Base-by-base conservation (phyloP, 352 stramenopile genomes). In the Sclerospora graminicola region DNA sequence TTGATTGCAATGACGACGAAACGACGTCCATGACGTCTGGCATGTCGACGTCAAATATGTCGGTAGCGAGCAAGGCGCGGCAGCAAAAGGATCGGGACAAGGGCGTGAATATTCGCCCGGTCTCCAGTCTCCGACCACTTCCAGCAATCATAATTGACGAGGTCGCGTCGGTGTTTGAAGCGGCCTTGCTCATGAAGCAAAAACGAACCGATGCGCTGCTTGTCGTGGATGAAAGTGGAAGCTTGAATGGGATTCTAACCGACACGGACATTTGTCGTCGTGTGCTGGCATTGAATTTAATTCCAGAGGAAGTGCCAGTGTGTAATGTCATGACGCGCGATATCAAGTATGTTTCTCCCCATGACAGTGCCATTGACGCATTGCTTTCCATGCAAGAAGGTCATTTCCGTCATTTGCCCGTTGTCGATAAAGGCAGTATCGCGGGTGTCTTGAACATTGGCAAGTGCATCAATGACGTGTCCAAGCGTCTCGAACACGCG, bases 401-500 rank as follows among this genome's bases (percentile, higher is more conserved):
- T 37, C 84, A 94, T 33, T 98, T 99, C 57, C 89, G 92, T 19
- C 95, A 99, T 52, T 58, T 99, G 34, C 96, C 96, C 3, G 96
- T 99, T 13, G 84, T 97, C 0, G 80, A 89, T 5, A 66, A 60
- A 19, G 78, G 78, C 14, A 62, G 57, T 15, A 95, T 99, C 24
- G 89, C 93, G 13, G 96, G 96, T 40, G 67, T 99, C 21, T 63
- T 99, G 21, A 97, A 98, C 68, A 99, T 99, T 68, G 95, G 93
- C 11, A 97, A 98, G 50, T 99, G 96, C 49, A 81, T 99, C 40
- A 97, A 98, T 66, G 95, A 98, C 54, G 95, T 97, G 0, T 98
- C 97, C 2, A 89, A 88, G 54, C 96, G 96, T 5, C 73, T 99
- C 2, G 95, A 99, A 52, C 84, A 90, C 38, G 82, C 78, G 5